phyloP scores from a whole-genome alignment of 2,329 filamentous ascomycete species.

The Aspergillus sergii region DNA sequence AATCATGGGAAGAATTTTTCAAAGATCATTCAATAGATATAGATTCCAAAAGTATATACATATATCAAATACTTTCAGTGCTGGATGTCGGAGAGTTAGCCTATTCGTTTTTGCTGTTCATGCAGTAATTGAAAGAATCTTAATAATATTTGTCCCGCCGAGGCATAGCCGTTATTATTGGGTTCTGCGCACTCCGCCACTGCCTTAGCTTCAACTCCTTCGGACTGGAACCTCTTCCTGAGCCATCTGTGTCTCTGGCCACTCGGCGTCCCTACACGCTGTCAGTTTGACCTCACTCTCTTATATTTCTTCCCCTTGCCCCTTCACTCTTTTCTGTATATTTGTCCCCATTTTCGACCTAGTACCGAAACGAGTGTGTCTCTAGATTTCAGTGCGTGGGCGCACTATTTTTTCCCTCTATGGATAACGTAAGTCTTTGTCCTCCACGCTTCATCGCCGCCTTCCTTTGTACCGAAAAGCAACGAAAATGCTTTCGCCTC shows the following conservation, averaged over 20 bases:
- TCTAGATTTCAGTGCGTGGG: constrained; percentile 33
- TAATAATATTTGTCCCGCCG: constrained; percentile 25
- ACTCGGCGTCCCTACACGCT: constrained; percentile 7
- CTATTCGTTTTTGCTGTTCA: neutral
- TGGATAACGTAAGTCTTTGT: constrained; percentile 47
- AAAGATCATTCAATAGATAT: neutral
- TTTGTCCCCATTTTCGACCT: neutral
- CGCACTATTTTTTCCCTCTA: constrained; percentile 39
- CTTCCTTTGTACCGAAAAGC: neutral
- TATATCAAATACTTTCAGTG: neutral
- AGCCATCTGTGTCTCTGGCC: constrained; percentile 24
- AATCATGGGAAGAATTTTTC: neutral
- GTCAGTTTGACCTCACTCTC: constrained; percentile 12
- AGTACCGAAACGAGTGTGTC: constrained; percentile 23
- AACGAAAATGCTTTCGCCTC: neutral
- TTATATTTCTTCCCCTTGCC: constrained; percentile 5
- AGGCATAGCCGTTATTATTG: constrained; percentile 24
- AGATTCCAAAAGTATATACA: neutral
- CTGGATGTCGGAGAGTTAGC: neutral
- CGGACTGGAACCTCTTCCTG: constrained; percentile 27
- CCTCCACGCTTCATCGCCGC: neutral
- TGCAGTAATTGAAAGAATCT: neutral
- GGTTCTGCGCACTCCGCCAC: constrained; percentile 27
- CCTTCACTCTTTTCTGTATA: constrained; percentile 2
- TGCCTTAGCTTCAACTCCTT: constrained; percentile 23